Evolutionary conservation across 23 red algal species (phyloP).

Genomic region (Cyanidium caldarium): DNA sequence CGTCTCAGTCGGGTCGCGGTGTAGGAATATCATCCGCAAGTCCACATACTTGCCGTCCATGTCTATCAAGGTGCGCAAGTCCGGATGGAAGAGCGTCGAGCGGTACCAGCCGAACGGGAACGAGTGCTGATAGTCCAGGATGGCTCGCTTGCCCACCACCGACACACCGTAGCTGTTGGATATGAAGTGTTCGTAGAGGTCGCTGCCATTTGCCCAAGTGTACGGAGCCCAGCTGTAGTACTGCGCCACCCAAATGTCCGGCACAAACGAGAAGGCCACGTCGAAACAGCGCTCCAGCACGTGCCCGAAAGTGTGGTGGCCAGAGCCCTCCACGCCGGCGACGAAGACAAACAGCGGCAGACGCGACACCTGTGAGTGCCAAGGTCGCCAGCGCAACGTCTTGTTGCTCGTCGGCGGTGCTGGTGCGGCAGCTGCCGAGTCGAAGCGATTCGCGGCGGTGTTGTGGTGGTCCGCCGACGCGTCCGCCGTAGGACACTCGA

Average conservation of each 20-base stretch:
- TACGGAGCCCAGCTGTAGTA: not conserved
- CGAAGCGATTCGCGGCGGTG: too few species aligned
- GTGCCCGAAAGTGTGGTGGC: not conserved
- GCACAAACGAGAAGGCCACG: not conserved
- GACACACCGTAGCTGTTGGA: not conserved
- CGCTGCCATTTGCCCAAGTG: not conserved
- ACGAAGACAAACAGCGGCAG: not conserved
- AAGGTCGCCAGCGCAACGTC: too few species aligned
- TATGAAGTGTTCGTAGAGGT: not conserved
- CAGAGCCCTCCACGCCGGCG: not conserved
- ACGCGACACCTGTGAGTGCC: too few species aligned
- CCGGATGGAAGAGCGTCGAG: not conserved
- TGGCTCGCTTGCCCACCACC: not conserved
- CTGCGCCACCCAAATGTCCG: not conserved
- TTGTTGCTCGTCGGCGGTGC: too few species aligned
- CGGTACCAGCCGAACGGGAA: constrained; percentile 2
- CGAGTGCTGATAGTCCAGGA: constrained; percentile 2
- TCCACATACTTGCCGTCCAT: not conserved
- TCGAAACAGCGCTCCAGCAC: not conserved
- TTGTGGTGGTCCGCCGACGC: too few species aligned
- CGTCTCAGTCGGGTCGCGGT: not conserved
- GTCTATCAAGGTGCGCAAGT: not conserved
- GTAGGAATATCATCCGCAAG: not conserved
- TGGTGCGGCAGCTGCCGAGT: too few species aligned
- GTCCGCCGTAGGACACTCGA: too few species aligned